Percentiles rank a stretch among this genome's conserved stretches.
phyloP scores from a whole-genome alignment of 139 green algal species.

The Closterium sp. region DNA sequence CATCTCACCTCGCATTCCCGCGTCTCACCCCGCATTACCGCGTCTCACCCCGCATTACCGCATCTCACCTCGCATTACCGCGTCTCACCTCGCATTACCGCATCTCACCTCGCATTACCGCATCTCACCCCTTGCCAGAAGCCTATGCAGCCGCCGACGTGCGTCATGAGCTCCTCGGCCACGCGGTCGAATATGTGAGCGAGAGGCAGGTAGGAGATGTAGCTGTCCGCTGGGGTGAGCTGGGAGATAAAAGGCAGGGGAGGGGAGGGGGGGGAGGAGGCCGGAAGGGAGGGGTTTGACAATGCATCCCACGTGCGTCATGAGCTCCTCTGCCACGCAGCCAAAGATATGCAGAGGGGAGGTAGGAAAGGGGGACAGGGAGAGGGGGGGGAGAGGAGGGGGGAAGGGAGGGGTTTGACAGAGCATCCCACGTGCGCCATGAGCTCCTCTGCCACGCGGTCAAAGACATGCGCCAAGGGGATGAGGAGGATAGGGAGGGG shows the following conservation, averaged over 20 bases:
- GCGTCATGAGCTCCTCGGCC: conserved; percentile 44
- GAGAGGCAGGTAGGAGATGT: conserved; percentile 55
- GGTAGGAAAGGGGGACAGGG: conserved; percentile 42
- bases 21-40: too few relatives aligned
- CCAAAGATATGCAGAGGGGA: conserved; percentile 57
- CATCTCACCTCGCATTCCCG: too few relatives aligned
- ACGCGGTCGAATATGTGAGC: conserved; percentile 58
- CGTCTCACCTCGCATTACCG: too few relatives aligned
- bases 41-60: too few relatives aligned
- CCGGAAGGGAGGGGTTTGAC: not conserved
- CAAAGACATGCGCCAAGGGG: conserved; percentile 58
- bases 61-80: too few relatives aligned
- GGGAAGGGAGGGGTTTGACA: too few relatives aligned
- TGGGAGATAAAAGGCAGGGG: not conserved
- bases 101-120: not conserved
- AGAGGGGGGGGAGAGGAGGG: too few relatives aligned
- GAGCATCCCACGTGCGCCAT: too few relatives aligned
- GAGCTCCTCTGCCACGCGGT: conserved; percentile 46
- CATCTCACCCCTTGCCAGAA: conserved; percentile 49
- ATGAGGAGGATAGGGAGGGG: conserved; percentile 2
- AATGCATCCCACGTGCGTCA: not conserved
- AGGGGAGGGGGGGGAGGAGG: too few relatives aligned
- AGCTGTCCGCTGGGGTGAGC: conserved; percentile 17
- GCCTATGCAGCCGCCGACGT: conserved; percentile 37
- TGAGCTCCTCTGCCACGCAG: conserved; percentile 43